These are phyloP conservation scores for Suillus spraguei DNA, from an alignment of 768 basidiomycete species.

Conservation along the genomic window DNA sequence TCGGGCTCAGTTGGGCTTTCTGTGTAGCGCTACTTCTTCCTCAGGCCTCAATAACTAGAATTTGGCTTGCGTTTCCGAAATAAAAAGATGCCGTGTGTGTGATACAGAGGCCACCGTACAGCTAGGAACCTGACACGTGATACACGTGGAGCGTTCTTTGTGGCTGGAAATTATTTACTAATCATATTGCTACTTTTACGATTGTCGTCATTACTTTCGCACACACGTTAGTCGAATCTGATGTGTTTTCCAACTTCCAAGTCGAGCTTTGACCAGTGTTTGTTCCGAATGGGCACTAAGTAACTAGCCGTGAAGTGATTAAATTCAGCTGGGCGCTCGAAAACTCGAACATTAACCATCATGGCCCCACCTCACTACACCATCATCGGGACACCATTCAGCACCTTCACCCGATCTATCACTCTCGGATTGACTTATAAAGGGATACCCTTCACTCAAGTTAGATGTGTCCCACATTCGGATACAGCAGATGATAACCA, in stretches of 20 bases:
- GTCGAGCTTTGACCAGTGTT: not conserved
- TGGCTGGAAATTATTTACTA: not conserved
- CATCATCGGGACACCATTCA: slow-evolving; percentile 34
- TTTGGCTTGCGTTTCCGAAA: not conserved
- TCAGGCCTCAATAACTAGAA: not conserved
- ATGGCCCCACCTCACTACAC: slow-evolving; percentile 28
- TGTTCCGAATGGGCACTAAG: not conserved
- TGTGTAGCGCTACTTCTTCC: not conserved
- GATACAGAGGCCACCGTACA: not conserved
- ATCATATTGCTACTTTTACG: not conserved
- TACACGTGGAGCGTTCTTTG: not conserved
- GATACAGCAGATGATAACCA: slow-evolving; percentile 30
- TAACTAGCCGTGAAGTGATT: not conserved
- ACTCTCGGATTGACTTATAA: slow-evolving; percentile 34
- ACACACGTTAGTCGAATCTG: not conserved
- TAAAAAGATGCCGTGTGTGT: not conserved
- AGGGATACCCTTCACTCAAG: slow-evolving; percentile 28
- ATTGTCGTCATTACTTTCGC: not conserved
- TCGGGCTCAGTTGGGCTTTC: not conserved
- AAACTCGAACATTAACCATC: slow-evolving; percentile 4
- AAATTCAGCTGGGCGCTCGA: not conserved
- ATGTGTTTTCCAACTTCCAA: not conserved
- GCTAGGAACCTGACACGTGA: not conserved
- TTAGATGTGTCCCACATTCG: slow-evolving; percentile 29
- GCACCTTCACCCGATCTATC: slow-evolving; percentile 35